Evolutionary conservation across 1,284 basidiomycete species (phyloP).

Genomic region (Irpex sp.): DNA sequence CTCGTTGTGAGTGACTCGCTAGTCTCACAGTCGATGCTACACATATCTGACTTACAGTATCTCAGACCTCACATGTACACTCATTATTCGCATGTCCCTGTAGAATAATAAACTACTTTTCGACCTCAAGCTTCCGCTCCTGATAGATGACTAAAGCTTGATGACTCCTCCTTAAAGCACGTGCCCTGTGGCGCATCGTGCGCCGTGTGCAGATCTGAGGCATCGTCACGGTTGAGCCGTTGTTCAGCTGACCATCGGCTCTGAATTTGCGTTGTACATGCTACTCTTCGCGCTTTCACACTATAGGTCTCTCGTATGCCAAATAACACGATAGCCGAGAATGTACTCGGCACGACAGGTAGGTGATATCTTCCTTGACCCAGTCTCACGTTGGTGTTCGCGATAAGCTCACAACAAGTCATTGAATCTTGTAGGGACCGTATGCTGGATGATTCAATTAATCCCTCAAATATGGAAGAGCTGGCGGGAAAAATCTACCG

Average conservation of each 20-base stretch:
- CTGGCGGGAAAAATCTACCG: conserved; percentile 76
- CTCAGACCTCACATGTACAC: too few relatives aligned
- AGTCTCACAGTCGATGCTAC: too few relatives aligned
- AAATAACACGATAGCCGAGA: conserved; percentile 56
- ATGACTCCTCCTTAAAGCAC: too few relatives aligned
- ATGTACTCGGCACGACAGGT: conserved; percentile 71
- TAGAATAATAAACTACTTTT: too few relatives aligned
- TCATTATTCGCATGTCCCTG: too few relatives aligned
- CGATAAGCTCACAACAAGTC: not conserved
- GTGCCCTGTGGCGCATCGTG: too few relatives aligned
- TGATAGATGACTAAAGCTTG: too few relatives aligned
- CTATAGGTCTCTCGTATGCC: conserved; percentile 34
- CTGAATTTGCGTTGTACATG: not conserved
- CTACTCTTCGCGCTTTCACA: not conserved
- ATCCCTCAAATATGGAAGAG: conserved; percentile 85
- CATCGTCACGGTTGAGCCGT: too few relatives aligned
- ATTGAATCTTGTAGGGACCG: conserved; percentile 51
- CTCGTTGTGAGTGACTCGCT: not conserved
- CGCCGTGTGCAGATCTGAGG: too few relatives aligned
- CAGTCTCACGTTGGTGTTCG: not conserved
- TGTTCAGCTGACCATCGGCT: too few relatives aligned
- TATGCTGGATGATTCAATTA: conserved; percentile 79
- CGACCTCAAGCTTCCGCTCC: too few relatives aligned
- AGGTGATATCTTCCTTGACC: conserved; percentile 16
- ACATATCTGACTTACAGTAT: too few relatives aligned